Conservation (phyloP, 225 moss, liverwort and hornwort species). For the Marchantia paleacea region DNA sequence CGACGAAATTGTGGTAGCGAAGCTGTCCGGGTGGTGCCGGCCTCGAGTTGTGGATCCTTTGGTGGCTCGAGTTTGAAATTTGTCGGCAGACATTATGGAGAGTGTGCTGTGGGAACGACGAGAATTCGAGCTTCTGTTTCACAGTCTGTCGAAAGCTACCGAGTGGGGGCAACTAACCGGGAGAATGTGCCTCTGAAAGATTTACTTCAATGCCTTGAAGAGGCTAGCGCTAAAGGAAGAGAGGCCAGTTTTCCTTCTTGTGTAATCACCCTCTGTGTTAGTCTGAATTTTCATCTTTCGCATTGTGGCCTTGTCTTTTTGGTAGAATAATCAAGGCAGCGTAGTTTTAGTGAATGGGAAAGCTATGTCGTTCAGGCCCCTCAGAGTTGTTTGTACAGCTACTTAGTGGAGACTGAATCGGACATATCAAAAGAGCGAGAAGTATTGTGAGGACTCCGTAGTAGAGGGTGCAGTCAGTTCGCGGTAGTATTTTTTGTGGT, state of each 20-base stretch:
- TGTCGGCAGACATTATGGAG: neutral
- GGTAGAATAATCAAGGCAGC: too few relatives aligned
- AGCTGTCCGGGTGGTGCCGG: neutral
- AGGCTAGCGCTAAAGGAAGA: constrained; percentile 60
- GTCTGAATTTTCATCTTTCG: too few relatives aligned
- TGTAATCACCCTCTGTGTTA: neutral
- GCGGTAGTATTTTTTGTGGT: neutral
- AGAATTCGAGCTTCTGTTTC: constrained; percentile 27
- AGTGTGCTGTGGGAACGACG: neutral
- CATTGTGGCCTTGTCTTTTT: too few relatives aligned
- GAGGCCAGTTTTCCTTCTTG: constrained; percentile 47
- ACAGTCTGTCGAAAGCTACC: constrained; percentile 35
- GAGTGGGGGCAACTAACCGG: constrained; percentile 46
- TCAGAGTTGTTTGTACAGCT: too few relatives aligned
- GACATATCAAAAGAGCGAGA: too few relatives aligned
- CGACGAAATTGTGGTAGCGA: neutral
- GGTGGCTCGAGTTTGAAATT: neutral
- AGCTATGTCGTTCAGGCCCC: too few relatives aligned
- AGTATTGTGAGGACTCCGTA: too few relatives aligned
- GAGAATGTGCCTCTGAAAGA: constrained; percentile 51
- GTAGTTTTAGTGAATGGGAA: too few relatives aligned
- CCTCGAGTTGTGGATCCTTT: neutral
- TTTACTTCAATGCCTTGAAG: constrained; percentile 60
- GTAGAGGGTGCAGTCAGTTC: neutral
- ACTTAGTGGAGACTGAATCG: too few relatives aligned